Conservation (phyloP, 306 rosid species). For the Pterocarpus macrocarpus region DNA sequence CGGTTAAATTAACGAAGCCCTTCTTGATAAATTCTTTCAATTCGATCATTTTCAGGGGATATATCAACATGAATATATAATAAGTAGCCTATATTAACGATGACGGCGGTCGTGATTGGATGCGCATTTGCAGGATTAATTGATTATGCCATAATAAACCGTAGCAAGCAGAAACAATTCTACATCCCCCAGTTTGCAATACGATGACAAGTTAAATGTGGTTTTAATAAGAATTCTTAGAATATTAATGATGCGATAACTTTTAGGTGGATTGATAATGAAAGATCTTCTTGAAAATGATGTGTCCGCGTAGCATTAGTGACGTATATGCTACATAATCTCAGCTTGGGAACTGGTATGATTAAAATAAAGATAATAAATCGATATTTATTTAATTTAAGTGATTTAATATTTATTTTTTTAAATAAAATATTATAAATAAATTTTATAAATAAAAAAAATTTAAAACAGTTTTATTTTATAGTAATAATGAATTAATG, state of each 20-base stretch:
- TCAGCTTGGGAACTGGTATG: neutral
- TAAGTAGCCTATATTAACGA: neutral
- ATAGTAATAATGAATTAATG: no score
- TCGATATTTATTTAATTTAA: no score
- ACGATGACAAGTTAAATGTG: neutral
- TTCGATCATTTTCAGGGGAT: neutral
- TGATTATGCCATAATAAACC: neutral
- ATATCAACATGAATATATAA: neutral
- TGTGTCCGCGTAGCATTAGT: neutral
- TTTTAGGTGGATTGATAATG: neutral
- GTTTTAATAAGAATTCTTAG: neutral
- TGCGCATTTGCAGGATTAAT: slow-evolving; percentile 1
- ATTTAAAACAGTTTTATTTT: no score
- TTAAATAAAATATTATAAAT: no score
- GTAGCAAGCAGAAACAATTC: neutral
- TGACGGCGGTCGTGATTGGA: slow-evolving; percentile 1
- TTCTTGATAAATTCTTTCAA: neutral
- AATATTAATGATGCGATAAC: neutral
- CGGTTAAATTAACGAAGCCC: neutral
- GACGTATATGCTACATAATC: neutral
- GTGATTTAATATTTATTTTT: no score
- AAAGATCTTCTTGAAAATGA: neutral
- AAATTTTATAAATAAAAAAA: no score
- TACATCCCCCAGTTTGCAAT: neutral
- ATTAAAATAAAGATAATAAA: no score